A percentile compares a stretch with the other conserved stretches of the same genome.
phyloP scores from a whole-genome alignment of 176 grass and related monocot genomes.

The Zoysia japonica region DNA sequence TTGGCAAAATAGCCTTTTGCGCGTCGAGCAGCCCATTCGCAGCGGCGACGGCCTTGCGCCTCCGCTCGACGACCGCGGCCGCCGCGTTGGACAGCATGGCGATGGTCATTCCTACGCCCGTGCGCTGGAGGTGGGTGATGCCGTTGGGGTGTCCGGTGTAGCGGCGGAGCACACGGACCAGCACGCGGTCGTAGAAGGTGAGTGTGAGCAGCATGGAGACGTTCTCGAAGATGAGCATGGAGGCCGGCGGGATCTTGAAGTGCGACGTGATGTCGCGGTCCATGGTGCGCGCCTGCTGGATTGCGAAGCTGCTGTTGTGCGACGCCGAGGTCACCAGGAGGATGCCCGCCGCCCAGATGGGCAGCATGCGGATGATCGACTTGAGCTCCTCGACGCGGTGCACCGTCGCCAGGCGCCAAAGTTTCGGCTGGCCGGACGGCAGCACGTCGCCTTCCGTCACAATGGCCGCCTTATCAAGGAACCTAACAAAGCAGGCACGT shows the following conservation, averaged over 20 bases:
- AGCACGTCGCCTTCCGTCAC: slow-evolving; percentile 46
- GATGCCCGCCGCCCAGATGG: slow-evolving; percentile 61
- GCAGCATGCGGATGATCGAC: slow-evolving; percentile 62
- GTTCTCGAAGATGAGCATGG: slow-evolving; percentile 58
- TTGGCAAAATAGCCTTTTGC: slow-evolving; percentile 40
- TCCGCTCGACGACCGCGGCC: slow-evolving; percentile 61
- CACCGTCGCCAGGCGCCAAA: slow-evolving; percentile 61
- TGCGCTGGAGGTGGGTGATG: slow-evolving; percentile 81
- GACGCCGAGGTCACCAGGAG: slow-evolving; percentile 52
- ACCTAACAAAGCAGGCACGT: neutral
- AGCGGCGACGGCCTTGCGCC: slow-evolving; percentile 52
- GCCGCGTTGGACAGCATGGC: slow-evolving; percentile 53
- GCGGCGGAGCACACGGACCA: slow-evolving; percentile 54
- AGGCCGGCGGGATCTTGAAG: slow-evolving; percentile 44
- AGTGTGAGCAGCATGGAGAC: slow-evolving; percentile 52
- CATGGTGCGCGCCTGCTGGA: slow-evolving; percentile 62
- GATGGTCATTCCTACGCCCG: slow-evolving; percentile 72
- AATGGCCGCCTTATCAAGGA: slow-evolving; percentile 55
- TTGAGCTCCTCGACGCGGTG: slow-evolving; percentile 75
- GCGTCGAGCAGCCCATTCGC: slow-evolving; percentile 54
- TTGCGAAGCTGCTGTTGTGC: slow-evolving; percentile 57
- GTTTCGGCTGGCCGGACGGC: slow-evolving; percentile 33
- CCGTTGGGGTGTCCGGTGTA: slow-evolving; percentile 58
- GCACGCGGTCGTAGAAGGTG: slow-evolving; percentile 67
- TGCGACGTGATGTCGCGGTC: slow-evolving; percentile 14